Evolutionary conservation across 169 alveolate genomes (phyloP), one percentile per base, ranked within the genome.

Genomic region (Miamiensis avidus): DNA sequence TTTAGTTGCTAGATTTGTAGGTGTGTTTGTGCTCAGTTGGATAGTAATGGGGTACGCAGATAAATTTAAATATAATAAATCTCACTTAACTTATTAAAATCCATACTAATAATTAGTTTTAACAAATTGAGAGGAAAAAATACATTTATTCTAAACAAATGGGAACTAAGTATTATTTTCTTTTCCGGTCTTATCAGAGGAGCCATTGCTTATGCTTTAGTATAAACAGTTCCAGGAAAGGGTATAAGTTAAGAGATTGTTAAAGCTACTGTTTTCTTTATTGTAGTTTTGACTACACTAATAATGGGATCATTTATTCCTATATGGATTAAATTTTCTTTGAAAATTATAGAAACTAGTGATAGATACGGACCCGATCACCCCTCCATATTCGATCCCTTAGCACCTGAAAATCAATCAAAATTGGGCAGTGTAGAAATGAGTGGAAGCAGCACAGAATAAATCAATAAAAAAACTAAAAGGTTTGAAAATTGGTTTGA

Each of bases 111-210:
- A 11, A 11, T 49, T 49, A 11, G 4, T 49, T 49, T 4, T 11
- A 49, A 49, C 69, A 49, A 20, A 11, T 11, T 49, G 4, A 49
- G 20, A 49, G 69, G 69, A 33, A 77, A 29, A 77, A 77, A 33
- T 32, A 77, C 65, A 0, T 77, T 65, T 65, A 25, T 27, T 20
- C 33, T 77, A 33, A 77, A 77, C 31, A 77, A 28, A n/a, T 77
- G 64, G 34, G 82, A 77, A 83, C 34, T 76, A 49, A 79, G 84
- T 0, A 82, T 88, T 65, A 88, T 87, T 29, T 88, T 64, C 74
- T 82, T 88, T 73, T 81, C 91, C 25, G 91, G 91, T 28, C 79
- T 86, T 72, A 88, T 88, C 25, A 82, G 91, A n/a, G 91, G 91
- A 11, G 91, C 91, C 0, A 81, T 88, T 1, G 91, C 91, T 25